Percentiles rank a stretch among this genome's conserved stretches.
Conservation (phyloP, 2,329 filamentous ascomycete genomes). For the Paecilomyces sp. region DNA sequence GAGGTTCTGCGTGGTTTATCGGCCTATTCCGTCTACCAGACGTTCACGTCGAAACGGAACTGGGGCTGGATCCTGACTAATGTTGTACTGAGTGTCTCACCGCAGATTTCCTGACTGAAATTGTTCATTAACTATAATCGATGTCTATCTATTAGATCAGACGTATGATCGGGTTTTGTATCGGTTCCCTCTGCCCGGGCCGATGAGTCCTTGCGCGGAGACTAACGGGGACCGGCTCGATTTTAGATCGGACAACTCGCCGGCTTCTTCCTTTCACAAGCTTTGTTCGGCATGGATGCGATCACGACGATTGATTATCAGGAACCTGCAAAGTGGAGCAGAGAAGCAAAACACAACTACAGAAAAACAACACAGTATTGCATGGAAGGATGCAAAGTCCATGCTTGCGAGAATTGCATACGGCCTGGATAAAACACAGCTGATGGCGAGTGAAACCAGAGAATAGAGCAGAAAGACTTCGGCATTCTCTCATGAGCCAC, state of each 20-base stretch:
- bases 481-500: not conserved
- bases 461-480: not conserved
- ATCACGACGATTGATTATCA: not conserved
- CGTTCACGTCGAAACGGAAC: no score
- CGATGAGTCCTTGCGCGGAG: not conserved
- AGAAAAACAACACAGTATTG: no score
- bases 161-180: not conserved
- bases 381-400: no score
- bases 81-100: no score
- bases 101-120: no score
- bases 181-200: not conserved
- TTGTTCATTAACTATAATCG: not conserved
- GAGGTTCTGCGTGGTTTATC: no score
- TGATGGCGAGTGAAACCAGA: not conserved
- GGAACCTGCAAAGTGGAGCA: no score
- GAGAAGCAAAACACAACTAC: no score
- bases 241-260: not conserved
- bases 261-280: not conserved
- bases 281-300: not conserved
- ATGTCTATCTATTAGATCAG: not conserved
- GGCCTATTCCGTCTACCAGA: no score
- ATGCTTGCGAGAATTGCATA: not conserved
- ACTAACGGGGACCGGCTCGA: not conserved
- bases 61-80: no score
- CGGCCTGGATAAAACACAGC: not conserved